phyloP scores from a whole-genome alignment of 768 basidiomycete species.

The Boletus fagicola region DNA sequence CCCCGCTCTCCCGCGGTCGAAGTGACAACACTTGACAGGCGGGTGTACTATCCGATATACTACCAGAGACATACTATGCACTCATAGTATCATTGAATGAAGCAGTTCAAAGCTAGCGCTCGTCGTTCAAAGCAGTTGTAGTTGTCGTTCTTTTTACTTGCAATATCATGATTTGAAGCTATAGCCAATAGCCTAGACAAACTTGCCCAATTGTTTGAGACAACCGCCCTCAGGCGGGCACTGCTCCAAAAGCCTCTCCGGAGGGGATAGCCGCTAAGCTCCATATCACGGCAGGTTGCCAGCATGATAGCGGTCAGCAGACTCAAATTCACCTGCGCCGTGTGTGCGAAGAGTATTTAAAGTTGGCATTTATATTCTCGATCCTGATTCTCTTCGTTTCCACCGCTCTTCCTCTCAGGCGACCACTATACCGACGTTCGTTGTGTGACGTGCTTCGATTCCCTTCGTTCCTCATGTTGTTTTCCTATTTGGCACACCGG shows the following conservation, averaged over 20 bases:
- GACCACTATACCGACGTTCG: neutral
- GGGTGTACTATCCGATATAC: conserved; percentile 53
- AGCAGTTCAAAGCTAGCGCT: neutral
- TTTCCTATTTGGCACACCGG: conserved; percentile 38
- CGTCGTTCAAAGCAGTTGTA: no score
- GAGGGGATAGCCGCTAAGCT: neutral
- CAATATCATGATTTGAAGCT: no score
- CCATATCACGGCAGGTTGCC: neutral
- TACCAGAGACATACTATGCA: conserved; percentile 36
- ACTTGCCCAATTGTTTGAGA: neutral
- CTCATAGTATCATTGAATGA: neutral
- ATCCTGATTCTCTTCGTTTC: neutral
- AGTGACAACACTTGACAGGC: conserved; percentile 34
- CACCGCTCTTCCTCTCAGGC: neutral
- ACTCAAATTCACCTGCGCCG: neutral
- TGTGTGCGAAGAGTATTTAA: neutral
- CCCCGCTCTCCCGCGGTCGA: conserved; percentile 40
- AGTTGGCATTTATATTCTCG: neutral
- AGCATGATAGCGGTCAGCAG: neutral
- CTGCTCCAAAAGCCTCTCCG: neutral
- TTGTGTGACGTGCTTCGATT: neutral
- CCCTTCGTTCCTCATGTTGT: conserved; percentile 23
- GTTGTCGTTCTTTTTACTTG: no score
- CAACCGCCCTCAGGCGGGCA: neutral
- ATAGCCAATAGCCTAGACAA: no score